A percentile compares a stretch with the other conserved stretches of the same genome.
Conservation (phyloP, 2,329 filamentous ascomycete species). For the Parascedosporium putredinis region DNA sequence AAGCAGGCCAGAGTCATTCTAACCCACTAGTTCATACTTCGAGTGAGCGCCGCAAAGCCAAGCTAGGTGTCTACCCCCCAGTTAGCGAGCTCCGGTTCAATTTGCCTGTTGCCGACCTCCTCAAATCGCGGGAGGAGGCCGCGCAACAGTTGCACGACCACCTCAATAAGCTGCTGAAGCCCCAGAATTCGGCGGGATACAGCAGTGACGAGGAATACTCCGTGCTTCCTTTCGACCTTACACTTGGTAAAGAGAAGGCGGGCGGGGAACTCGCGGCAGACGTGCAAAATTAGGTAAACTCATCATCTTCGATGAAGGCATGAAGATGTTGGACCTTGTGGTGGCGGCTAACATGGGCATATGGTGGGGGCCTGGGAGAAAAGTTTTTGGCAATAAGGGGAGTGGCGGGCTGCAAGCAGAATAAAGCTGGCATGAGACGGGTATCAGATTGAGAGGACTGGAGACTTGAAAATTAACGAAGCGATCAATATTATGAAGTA, state of each 20-base stretch:
- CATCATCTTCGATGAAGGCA: constrained; percentile 76
- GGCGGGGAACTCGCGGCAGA: constrained; percentile 81
- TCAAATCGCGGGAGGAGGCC: constrained; percentile 26
- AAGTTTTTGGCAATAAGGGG: constrained; percentile 23
- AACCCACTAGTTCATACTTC: constrained; percentile 31
- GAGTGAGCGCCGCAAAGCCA: constrained; percentile 22
- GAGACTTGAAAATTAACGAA: no score
- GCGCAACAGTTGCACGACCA: constrained; percentile 17
- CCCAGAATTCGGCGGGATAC: constrained; percentile 21
- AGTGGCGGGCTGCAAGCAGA: no score
- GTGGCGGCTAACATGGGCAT: constrained; percentile 86
- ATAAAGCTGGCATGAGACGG: not conserved
- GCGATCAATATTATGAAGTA: no score
- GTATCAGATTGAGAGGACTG: no score
- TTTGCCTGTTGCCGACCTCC: constrained; percentile 51
- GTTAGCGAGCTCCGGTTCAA: constrained; percentile 89
- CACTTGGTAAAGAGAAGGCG: constrained; percentile 72
- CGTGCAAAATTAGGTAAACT: constrained; percentile 90
- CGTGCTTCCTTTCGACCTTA: constrained; percentile 40
- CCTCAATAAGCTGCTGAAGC: constrained; percentile 31
- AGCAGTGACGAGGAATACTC: constrained; percentile 28
- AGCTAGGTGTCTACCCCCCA: constrained; percentile 17
- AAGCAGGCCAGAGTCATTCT: constrained; percentile 22
- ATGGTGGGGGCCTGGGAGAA: constrained; percentile 87
- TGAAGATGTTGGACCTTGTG: constrained; percentile 91